Conservation (phyloP, 345 rosid species). For the Eucalyptus pauciflora region DNA sequence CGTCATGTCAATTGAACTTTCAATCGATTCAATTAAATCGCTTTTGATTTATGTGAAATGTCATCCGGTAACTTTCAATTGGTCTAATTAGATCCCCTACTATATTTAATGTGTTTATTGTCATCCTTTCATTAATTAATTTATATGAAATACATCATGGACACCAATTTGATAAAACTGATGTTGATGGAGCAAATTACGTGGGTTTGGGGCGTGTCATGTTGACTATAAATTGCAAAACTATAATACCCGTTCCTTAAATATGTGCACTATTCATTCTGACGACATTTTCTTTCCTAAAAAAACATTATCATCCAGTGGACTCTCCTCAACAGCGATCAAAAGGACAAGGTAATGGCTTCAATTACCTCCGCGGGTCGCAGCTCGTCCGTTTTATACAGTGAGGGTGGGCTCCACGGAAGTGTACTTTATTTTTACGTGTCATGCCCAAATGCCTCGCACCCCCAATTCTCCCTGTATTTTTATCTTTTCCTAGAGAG, state of each 20-base stretch:
- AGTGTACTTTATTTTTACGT: too few relatives aligned
- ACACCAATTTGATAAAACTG: not conserved
- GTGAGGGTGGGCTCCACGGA: too few relatives aligned
- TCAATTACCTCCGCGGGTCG: too few relatives aligned
- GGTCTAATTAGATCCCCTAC: not conserved
- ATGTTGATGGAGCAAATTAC: not conserved
- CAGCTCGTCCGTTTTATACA: too few relatives aligned
- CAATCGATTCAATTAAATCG: too few relatives aligned
- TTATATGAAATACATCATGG: not conserved
- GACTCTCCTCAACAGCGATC: too few relatives aligned
- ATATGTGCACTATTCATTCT: not conserved
- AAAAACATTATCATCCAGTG: not conserved
- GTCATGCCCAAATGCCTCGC: too few relatives aligned
- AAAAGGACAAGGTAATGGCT: not conserved
- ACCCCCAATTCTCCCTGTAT: too few relatives aligned
- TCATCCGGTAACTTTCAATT: too few relatives aligned
- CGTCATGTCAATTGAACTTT: too few relatives aligned
- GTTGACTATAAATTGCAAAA: not conserved
- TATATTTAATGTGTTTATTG: too few relatives aligned
- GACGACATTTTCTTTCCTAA: not conserved
- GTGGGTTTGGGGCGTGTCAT: not conserved
- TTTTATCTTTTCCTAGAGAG: too few relatives aligned
- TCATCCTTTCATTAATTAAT: not conserved
- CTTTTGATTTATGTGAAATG: not conserved
- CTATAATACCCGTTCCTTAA: not conserved